Evolutionary conservation across 164 flowering plant genomes (phyloP).

Genomic region (Liriodendron chinense): DNA sequence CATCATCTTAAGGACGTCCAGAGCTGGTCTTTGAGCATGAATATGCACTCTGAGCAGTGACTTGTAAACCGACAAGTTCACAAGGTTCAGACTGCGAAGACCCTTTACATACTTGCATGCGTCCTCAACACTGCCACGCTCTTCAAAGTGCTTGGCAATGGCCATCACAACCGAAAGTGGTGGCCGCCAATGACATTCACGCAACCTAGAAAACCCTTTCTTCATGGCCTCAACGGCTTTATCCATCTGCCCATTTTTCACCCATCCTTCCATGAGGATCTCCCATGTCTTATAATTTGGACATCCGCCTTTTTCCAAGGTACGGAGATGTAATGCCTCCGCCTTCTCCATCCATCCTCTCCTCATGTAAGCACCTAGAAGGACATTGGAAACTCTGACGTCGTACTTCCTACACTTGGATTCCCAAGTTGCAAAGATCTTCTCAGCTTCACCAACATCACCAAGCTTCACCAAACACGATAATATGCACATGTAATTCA

Average conservation of each 20-base stretch:
- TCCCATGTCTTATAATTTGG: constrained; percentile 77
- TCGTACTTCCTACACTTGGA: constrained; percentile 44
- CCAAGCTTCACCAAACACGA: constrained; percentile 54
- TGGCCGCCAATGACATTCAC: constrained; percentile 46
- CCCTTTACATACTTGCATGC: constrained; percentile 26
- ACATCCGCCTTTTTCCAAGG: constrained; percentile 49
- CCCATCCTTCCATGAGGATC: constrained; percentile 62
- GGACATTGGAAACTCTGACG: constrained; percentile 57
- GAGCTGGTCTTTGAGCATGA: constrained; percentile 24
- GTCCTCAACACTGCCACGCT: constrained; percentile 31
- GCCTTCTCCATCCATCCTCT: constrained; percentile 47
- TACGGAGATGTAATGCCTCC: constrained; percentile 43
- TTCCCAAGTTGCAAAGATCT: constrained; percentile 47
- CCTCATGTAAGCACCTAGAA: constrained; percentile 54
- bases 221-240: constrained; percentile 52
- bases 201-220: constrained; percentile 37
- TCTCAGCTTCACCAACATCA: constrained; percentile 49
- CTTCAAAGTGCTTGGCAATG: constrained; percentile 41
- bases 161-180: constrained; percentile 25
- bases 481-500: constrained; percentile 45
- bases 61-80: constrained; percentile 41
- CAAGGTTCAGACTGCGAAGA: constrained; percentile 31
- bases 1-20: constrained; percentile 42
- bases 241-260: constrained; percentile 42
- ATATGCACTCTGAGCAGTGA: constrained; percentile 39